These are phyloP conservation scores for Rhodotorula diobovata DNA, from an alignment of 768 basidiomycete genomes.

Conservation along the genomic window DNA sequence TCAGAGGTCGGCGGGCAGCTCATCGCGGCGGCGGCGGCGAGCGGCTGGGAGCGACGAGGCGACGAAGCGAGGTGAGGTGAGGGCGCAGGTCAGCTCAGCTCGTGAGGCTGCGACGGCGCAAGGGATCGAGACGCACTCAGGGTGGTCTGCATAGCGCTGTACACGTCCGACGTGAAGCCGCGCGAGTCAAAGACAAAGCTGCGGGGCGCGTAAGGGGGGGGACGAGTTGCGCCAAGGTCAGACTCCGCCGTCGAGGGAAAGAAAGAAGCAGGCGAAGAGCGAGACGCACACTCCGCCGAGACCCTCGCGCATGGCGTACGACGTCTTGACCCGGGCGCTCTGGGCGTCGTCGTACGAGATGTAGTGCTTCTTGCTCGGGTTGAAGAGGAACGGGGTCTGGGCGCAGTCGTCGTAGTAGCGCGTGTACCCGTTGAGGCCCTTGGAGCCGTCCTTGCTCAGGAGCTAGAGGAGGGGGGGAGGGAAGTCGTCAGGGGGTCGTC, in stretches of 20 bases:
- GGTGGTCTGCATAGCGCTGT: background rate
- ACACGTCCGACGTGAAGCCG: slow-evolving; percentile 1
- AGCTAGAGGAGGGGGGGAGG: background rate
- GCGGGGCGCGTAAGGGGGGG: background rate
- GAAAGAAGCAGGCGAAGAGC: background rate
- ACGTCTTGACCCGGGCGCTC: slow-evolving; percentile 4
- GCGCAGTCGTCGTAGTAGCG: slow-evolving; percentile 32
- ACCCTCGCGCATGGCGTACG: background rate
- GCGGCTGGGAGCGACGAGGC: background rate
- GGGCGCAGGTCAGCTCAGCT: no score
- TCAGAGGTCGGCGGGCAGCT: background rate
- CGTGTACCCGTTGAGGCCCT: slow-evolving; percentile 17
- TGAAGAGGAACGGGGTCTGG: slow-evolving; percentile 35
- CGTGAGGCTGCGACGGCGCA: no score
- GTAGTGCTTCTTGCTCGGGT: slow-evolving; percentile 7
- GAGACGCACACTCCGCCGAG: slow-evolving; percentile 18
- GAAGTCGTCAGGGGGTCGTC: no score
- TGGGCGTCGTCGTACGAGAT: slow-evolving; percentile 32
- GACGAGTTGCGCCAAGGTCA: background rate
- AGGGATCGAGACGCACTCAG: background rate
- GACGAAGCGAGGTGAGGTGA: no score
- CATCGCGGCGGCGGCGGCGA: background rate
- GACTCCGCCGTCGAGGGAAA: no score
- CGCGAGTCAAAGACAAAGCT: slow-evolving; percentile 15
- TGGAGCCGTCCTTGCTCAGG: slow-evolving; percentile 11